phyloP scores from a whole-genome alignment of 495 filamentous ascomycete species.

The Podospora sp. region DNA sequence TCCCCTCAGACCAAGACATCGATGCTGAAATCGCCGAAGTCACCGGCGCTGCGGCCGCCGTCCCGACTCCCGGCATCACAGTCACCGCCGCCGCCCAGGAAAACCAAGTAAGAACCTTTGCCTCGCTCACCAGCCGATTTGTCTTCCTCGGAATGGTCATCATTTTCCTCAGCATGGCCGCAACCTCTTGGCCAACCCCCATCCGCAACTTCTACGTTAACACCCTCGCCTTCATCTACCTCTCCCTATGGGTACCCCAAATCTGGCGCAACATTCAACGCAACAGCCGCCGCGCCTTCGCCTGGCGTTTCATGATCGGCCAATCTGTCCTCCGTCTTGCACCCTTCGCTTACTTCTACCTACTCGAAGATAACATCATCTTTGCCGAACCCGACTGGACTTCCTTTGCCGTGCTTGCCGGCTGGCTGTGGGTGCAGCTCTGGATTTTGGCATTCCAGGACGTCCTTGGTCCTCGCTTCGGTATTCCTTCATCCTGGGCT shows the following conservation, averaged over 20 bases:
- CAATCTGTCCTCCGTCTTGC: constrained; percentile 74
- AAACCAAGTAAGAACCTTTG: constrained; percentile 52
- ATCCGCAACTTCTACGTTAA: constrained; percentile 72
- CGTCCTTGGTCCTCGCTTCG: constrained; percentile 80
- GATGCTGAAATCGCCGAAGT: constrained; percentile 58
- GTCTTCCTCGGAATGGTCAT: constrained; percentile 69
- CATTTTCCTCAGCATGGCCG: constrained; percentile 74
- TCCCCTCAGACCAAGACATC: constrained; percentile 83
- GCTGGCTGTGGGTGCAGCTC: constrained; percentile 94
- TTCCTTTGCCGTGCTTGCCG: constrained; percentile 62
- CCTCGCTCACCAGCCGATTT: constrained; percentile 78
- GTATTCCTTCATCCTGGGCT: constrained; percentile 65
- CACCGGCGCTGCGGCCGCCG: constrained; percentile 38
- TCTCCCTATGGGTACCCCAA: constrained; percentile 91
- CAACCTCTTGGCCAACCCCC: constrained; percentile 71
- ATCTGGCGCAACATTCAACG: constrained; percentile 87
- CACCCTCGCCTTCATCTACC: constrained; percentile 66
- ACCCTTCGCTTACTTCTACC: constrained; percentile 83
- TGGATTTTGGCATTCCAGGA: constrained; percentile 77
- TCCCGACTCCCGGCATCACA: constrained; percentile 21
- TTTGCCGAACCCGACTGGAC: constrained; percentile 71
- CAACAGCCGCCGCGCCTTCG: constrained; percentile 84
- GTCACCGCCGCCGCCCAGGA: constrained; percentile 40
- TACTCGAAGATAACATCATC: constrained; percentile 71
- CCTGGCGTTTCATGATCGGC: constrained; percentile 85